Base-by-base conservation (phyloP, 345 rosid genomes). In the Cardamine resedifolia region DNA sequence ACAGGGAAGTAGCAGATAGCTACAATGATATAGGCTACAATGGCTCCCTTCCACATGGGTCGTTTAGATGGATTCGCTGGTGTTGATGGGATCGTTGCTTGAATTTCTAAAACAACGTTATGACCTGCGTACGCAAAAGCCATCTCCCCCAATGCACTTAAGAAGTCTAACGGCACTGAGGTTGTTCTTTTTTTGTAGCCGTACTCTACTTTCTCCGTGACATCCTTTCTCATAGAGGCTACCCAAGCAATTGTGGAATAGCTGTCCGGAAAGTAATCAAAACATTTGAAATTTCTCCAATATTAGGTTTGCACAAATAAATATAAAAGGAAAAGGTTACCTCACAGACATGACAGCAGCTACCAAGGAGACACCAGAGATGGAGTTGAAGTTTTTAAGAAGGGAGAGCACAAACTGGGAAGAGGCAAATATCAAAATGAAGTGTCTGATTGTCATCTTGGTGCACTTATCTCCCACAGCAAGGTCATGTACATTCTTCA, bases 1-100 rank as follows among this genome's bases (percentile, higher is more conserved):
- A 90, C 96, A 16, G 96, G 96, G 73, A 90, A 90, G 75, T 90
- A 90, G 81, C 96, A 90, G 71, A 90, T 43, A 60, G 94, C 96
- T 33, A 88, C 88, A 15, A 88, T 64, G 33, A 86, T 72, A 30
- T 90, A 90, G 1, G 94, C 94, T 9, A 86, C 84, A 6, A 88
- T 0, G 43, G 86, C 91, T 26, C 94, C 96, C 68, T 52, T 90
- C 94, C 94, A 86, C 94, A 88, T 90, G 0, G 96, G 94, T 19
- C 80, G 74, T 71, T 86, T 90, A 7, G 96, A 90, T 27, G 96
- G 94, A 59, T 83, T 83, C 68, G 85, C 96, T 0, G 92, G 92
- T n/a, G 94, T 84, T 47, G 96, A 90, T 4, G 94, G 96, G 47
- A 90, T 90, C 2, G 96, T 90, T 73, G 94, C 94, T 84, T 90